phyloP scores from a whole-genome alignment of 148 eudicot species.

The Rhododendron mucronatum region DNA sequence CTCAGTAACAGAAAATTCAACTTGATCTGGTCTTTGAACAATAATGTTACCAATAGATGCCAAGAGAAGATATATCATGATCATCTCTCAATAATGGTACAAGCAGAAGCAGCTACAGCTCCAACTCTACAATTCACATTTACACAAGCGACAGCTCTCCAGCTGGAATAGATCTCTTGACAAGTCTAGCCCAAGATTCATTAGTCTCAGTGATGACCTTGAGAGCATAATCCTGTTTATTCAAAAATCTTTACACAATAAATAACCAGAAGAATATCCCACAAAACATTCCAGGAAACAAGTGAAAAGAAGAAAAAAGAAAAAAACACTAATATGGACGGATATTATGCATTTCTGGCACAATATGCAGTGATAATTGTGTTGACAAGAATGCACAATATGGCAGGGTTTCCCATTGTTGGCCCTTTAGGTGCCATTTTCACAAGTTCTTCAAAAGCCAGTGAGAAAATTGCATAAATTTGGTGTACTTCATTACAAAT shows the following conservation, averaged over 20 bases:
- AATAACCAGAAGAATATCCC: background rate
- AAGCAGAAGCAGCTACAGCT: background rate
- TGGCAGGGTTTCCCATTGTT: background rate
- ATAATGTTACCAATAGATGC: background rate
- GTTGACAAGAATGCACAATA: background rate
- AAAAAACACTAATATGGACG: background rate
- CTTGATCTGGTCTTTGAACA: background rate
- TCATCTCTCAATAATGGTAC: background rate
- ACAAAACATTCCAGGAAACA: background rate
- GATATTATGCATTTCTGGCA: background rate
- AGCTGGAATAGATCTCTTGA: constrained; percentile 74
- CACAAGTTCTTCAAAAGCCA: background rate
- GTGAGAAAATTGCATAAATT: background rate
- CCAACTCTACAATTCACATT: constrained; percentile 1
- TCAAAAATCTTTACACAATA: background rate
- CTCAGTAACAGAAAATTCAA: background rate
- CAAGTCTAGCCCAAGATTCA: constrained; percentile 90
- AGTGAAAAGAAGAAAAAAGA: background rate
- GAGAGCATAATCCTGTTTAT: constrained; percentile 81
- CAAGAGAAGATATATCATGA: background rate
- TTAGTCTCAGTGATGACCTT: constrained; percentile 87
- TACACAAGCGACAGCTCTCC: constrained; percentile 90
- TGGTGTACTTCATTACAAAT: background rate
- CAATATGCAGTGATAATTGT: background rate
- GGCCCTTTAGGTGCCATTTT: background rate